Base-by-base conservation (phyloP, 2,329 filamentous ascomycete species). In the Exophiala oligosperma region DNA sequence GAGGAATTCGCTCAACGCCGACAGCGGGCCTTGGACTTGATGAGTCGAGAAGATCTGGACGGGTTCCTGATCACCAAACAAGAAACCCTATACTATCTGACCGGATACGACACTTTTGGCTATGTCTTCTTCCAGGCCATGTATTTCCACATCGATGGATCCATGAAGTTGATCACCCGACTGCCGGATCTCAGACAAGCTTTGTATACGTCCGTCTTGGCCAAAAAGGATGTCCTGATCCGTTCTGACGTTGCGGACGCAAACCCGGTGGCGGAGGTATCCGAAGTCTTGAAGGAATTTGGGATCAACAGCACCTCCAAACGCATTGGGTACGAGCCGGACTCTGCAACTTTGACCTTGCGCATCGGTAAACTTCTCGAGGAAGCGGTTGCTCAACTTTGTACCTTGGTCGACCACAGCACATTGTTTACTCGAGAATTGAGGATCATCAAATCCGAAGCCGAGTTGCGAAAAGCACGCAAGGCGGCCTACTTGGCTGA, bases 121-220 rank as follows among this genome's bases (percentile, higher is more conserved):
- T 72, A 72, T 60, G 70, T 72, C 60, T 72, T 72, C 63, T 72
- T 72, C 58, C 70, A 72, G 59, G 69, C 70, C 49, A 71, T 72
- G 69, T 72, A 72, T 62, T 71, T 72, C 62, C 70, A 72, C 64
- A 66, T 49, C 32, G 70, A 72, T 47, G 70, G 70, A 6, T 65
- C 62, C 17, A 70, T 72, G 69, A 54, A 61, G 1, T 55, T 72
- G 26, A 72, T 72, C 55, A 72, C 70, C 24, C 66, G 66, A 40
- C 62, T 63, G 23, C 66, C 66, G 17, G 70, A 72, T 57, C 65
- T 72, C 1, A 66, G 70, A 24, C 70, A 72, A 62, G 70, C 70
- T 8, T 66, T 72, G 2, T 72, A 71, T 62, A 72, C 70, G 12
- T 72, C 70, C 2, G 40, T 44, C 40, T 17, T 44, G 40, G 40